These are phyloP conservation scores for Candida oleophila DNA, from an alignment of 805 yeast genomes.

Conservation along the genomic window DNA sequence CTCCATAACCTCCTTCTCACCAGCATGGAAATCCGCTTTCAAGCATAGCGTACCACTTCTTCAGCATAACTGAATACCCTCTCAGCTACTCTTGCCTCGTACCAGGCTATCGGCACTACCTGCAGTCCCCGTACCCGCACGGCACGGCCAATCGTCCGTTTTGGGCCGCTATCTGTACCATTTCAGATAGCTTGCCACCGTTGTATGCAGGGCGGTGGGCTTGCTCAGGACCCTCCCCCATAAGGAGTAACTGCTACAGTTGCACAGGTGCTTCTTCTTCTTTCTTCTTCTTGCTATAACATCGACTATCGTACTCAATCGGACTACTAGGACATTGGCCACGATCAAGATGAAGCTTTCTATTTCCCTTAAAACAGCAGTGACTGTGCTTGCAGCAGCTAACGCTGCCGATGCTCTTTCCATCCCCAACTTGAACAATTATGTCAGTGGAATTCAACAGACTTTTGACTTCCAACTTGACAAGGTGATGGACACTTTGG, in stretches of 20 bases:
- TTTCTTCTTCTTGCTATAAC: background rate
- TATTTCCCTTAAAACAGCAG: slow-evolving; percentile 14
- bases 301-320: background rate
- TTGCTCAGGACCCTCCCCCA: too few relatives aligned
- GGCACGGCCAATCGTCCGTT: background rate
- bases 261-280: too few relatives aligned
- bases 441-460: slow-evolving; percentile 3
- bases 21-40: too few relatives aligned
- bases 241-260: too few relatives aligned
- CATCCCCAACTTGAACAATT: slow-evolving; percentile 18
- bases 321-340: background rate
- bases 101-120: background rate
- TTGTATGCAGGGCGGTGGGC: slow-evolving; percentile 3
- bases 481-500: slow-evolving; percentile 9
- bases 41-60: background rate
- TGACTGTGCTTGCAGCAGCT: slow-evolving; percentile 16
- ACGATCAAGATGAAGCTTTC: slow-evolving; percentile 18
- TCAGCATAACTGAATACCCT: too few relatives aligned
- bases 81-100: background rate
- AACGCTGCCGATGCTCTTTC: slow-evolving; percentile 21
- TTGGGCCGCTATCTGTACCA: background rate
- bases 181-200: slow-evolving; percentile 3
- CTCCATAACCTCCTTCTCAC: too few relatives aligned
- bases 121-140: background rate
- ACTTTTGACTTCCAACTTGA: slow-evolving; percentile 5